phyloP scores from a whole-genome alignment of 495 filamentous ascomycete species.

The Acidomyces sp. region DNA sequence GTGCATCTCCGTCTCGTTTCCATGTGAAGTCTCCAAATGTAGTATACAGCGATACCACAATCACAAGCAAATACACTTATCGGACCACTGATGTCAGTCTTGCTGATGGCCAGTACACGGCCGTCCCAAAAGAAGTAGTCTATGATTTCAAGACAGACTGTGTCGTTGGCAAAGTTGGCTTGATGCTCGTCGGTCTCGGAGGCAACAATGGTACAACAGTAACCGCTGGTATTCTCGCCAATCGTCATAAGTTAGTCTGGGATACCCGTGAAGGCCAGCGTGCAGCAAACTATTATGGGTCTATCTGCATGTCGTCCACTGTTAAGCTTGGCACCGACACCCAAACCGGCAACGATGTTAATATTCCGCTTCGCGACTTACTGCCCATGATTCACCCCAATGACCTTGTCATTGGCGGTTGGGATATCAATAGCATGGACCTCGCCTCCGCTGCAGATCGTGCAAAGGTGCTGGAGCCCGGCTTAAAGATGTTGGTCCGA shows the following conservation, averaged over 20 bases:
- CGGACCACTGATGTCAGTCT: conserved; percentile 74
- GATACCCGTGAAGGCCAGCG: conserved; percentile 81
- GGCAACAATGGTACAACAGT: conserved; percentile 91
- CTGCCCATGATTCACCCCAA: conserved; percentile 97
- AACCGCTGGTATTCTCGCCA: conserved; percentile 93
- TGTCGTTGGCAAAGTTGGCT: conserved; percentile 80
- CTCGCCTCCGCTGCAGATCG: conserved; percentile 90
- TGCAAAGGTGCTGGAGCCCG: conserved; percentile 84
- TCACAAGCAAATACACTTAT: conserved; percentile 92
- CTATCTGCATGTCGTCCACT: conserved; percentile 89
- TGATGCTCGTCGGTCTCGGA: conserved; percentile 89
- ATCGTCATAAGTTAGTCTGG: conserved; percentile 75
- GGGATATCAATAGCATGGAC: conserved; percentile 89
- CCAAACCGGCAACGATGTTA: conserved; percentile 77
- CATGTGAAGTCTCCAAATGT: conserved; percentile 87
- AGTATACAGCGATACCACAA: conserved; percentile 71
- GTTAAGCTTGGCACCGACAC: conserved; percentile 87
- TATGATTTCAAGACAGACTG: conserved; percentile 98
- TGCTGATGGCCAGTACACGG: conserved; percentile 63
- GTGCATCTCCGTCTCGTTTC: conserved; percentile 44
- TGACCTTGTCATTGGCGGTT: conserved; percentile 87
- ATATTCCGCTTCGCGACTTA: conserved; percentile 88
- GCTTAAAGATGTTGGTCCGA: conserved; percentile 72
- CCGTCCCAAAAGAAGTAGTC: conserved; percentile 71
- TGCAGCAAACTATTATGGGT: conserved; percentile 92